Conservation (phyloP, 2,329 filamentous ascomycete species). For the Colletotrichum tofieldiae region DNA sequence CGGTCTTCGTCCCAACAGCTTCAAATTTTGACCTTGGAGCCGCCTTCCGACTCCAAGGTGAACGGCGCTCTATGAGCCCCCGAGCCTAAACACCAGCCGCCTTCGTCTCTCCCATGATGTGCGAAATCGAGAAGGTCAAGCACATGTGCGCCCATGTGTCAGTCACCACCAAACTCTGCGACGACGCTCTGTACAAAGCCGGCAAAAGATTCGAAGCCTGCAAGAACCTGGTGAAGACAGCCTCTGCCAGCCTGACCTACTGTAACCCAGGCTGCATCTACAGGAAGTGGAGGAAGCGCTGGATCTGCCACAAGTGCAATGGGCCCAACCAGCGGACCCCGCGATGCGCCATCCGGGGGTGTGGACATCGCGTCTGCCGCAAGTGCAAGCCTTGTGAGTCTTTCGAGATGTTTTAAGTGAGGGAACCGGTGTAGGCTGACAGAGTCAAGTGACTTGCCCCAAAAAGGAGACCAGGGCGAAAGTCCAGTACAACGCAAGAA, state of each 20-base stretch:
- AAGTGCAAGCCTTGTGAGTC: slow-evolving; percentile 19
- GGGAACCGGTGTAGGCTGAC: neutral
- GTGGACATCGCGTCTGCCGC: slow-evolving; percentile 5
- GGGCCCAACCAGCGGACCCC: neutral
- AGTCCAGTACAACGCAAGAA: neutral
- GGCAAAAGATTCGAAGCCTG: neutral
- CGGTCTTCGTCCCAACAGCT: rapidly evolving
- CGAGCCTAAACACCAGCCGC: neutral
- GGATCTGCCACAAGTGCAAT: slow-evolving; percentile 20
- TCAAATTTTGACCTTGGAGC: neutral
- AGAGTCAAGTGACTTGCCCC: neutral
- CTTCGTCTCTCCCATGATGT: neutral
- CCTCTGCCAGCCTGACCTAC: neutral
- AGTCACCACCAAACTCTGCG: neutral
- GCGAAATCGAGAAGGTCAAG: neutral
- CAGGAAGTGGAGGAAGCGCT: neutral
- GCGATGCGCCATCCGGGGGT: neutral
- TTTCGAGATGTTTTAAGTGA: neutral
- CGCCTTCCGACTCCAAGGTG: neutral
- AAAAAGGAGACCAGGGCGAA: neutral
- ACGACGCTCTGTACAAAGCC: neutral
- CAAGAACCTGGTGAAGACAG: neutral
- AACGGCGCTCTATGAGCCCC: neutral
- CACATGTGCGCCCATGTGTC: slow-evolving; percentile 1
- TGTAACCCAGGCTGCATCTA: neutral